These are phyloP conservation scores for Musa beccarii DNA, from an alignment of 176 grass and related monocot genomes.

Conservation along the genomic window DNA sequence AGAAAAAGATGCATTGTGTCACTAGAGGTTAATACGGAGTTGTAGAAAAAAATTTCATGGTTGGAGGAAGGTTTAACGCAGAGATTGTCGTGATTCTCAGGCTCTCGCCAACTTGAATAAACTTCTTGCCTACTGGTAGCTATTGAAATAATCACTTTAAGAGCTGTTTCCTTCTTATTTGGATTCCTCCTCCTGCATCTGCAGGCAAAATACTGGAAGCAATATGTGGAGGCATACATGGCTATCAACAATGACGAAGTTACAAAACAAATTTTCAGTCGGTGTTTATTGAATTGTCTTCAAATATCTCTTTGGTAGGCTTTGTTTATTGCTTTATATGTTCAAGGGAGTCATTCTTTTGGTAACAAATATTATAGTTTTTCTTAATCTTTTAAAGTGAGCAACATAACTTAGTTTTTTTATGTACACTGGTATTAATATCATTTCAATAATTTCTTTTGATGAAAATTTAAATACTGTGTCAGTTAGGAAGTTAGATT, in stretches of 20 bases:
- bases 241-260: constrained; percentile 58
- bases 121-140: too few relatives aligned
- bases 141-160: background rate
- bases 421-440: background rate
- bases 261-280: constrained; percentile 86
- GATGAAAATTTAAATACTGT: background rate
- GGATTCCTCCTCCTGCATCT: background rate
- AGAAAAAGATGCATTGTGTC: too few relatives aligned
- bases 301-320: constrained; percentile 76
- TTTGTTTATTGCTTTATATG: background rate
- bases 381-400: background rate
- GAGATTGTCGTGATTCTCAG: too few relatives aligned
- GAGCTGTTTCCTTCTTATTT: background rate
- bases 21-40: too few relatives aligned
- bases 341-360: background rate
- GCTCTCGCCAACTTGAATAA: too few relatives aligned
- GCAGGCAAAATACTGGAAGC: constrained; percentile 95
- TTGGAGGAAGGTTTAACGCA: too few relatives aligned
- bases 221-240: constrained; percentile 91
- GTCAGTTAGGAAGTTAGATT: background rate
- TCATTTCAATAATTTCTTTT: background rate
- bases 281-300: constrained; percentile 83
- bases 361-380: background rate
- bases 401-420: background rate
- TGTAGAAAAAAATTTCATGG: too few relatives aligned